Base-by-base conservation (phyloP, 768 basidiomycete species). In the Cyclocybe cylindracea region DNA sequence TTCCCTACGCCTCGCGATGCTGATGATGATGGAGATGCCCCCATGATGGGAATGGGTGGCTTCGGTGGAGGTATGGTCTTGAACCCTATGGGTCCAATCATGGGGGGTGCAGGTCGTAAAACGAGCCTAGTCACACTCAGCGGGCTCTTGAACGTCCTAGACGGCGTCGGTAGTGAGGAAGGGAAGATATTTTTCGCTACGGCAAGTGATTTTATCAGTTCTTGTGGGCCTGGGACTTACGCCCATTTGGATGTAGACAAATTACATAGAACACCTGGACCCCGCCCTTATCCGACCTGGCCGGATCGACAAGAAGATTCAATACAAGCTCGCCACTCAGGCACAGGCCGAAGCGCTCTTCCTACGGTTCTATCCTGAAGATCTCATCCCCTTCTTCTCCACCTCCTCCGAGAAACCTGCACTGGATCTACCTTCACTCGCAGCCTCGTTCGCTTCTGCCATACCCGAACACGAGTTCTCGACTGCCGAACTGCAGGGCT, bases 121-220 rank as follows among this genome's bases (percentile, higher is more conserved):
- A 62, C 42, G 70, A 68, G 1, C 61, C 65, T 2, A 2, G 77
- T 83, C 29, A 84, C 81, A 2, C 70, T 85, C 9, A 80, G 78
- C 1, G 82, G 82, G 0, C 61, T 84, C 8, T 59, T 85, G 31
- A 85, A 85, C 59, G 78, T 83, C 6, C 66, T 84, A 16, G 83
- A 86, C 58, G 83, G 83, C 3, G 77, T 83, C 10, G 79, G 78
- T 3, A 81, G 80, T 60, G 81, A 84, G 54, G 83, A 84, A 59
- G 84, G 84, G 9, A 80, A 79, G 53, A 63, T 86, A 11, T 78
- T 83, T 56, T 84, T 86, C 49, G 81, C 82, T 0, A 86, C 84
- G 8, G 79, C 79, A 41, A 41, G 75, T 58, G 8, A 18, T 29
- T 50, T 51, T 32, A n/a, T 24, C 9, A 11, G 5, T 16, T 19